Base-by-base conservation (phyloP, 2,329 filamentous ascomycete species). In the Alternaria burnsii region DNA sequence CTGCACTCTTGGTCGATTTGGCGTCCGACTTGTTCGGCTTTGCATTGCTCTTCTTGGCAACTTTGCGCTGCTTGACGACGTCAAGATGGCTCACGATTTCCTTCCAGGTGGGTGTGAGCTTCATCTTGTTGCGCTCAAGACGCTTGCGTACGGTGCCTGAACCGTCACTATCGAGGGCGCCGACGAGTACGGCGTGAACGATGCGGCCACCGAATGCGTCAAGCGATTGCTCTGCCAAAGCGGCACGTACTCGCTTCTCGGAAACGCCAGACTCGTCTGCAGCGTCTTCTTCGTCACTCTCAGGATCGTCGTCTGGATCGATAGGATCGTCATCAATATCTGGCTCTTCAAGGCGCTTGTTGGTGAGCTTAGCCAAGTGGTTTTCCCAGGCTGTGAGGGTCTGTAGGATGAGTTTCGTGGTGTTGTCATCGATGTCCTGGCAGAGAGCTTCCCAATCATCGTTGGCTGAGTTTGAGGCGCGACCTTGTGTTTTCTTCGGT, bases 201-300 rank as follows among this genome's bases (percentile, higher is more conserved):
- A 97, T 87, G 75, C 95, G 96, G 63, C 89, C 90, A 0, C 94
- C 89, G 26, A 97, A 83, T 70, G 94, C 91, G 78, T 94, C 98
- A 1, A 98, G 85, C 20, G 89, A 87, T 74, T 94, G 91, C 78
- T 98, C 95, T 0, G 93, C 89, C 59, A 94, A 85, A 34, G 97
- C 85, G 58, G 89, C 87, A 58, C 87, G 85, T 71, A 91, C 83
- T 71, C 85, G 83, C 54, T 84, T 83, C 30, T 87, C 82, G 42
- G 86, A 74, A 20, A 30, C 85, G 81, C 43, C 66, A 5, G 74
- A 70, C 3, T 78, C 76, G 38, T 74, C 67, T 28, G 76, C 76
- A 2, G 75, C 78, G 26, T 84, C 82, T 26, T 88, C 89, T 59
- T 88, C 88, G 3, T 85, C 82, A 28, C 87, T 84, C 36, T 76